Evolutionary conservation across 176 grass and related monocot species (phyloP), one percentile per base, ranked within the genome.

Genomic region (Microstegium vimineum): DNA sequence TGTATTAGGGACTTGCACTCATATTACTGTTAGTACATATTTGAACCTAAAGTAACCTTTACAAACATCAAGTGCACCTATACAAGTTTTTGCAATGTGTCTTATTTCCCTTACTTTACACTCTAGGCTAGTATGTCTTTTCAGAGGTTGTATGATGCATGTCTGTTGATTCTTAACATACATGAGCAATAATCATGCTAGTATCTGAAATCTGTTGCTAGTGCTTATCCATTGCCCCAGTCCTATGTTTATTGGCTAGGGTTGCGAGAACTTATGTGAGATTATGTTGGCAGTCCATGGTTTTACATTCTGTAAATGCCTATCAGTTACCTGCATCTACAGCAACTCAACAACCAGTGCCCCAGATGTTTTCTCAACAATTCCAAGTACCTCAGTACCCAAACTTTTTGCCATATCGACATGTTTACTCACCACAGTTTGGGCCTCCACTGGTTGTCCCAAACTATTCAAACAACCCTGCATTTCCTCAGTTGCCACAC

Each of bases 401-500:
- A 59, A 94, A 94, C 78, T 86, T 90, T 35, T 81, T 94, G 59
- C 83, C 88, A 57, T 94, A 84, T 87, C 92, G 86, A 5, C 86
- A 88, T 23, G 30, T 94, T 41, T 86, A 84, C 35, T 81, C 92
- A 67, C 80, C 88, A 57, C 71, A 91, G 38, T 94, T 89, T 45
- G 76, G 51, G n/a, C 81, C 92, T 51, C 75, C 79, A 36, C 60
- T 94, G 83, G 92, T 89, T 68, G 77, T 86, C 22, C 70, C 83
- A 49, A 94, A 81, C 75, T 94, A 91, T 80, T 71, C 92, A 43
- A 81, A 51, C 83, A 94, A 86, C 81, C 81, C 80, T 81, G 83
- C 88, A 82, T 94, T 88, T 85, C 59, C 86, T 73, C 88, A 88
- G 59, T 77, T 82, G 18, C 62, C 88, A 34, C 84, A 86, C 45